Base-by-base conservation (phyloP, 2,329 filamentous ascomycete species). In the Claviceps sp. region DNA sequence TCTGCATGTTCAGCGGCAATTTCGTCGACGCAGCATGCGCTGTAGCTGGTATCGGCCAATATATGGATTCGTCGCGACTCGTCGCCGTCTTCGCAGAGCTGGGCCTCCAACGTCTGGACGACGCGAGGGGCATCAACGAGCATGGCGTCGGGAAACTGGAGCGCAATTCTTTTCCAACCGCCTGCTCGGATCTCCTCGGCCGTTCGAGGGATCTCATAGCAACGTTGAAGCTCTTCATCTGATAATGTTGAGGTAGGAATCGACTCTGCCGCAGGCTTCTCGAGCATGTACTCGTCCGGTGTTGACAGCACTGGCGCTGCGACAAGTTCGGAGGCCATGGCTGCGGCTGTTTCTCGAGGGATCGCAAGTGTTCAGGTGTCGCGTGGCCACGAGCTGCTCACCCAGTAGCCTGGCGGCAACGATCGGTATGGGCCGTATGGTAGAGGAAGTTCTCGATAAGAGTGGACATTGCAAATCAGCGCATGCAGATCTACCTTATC, bases 61-160 rank as follows among this genome's bases (percentile, higher is more conserved):
- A 98, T 90, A 60, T 86, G 95, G 50, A 97, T 74, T 55, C 75
- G 64, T 52, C 52, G 58, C 43, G 50, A 24, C 42, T 13, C 16
- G 26, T 38, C 43, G 37, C 13, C 50, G 43, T 38, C 43, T 1
- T 52, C 55, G 37, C 59, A 24, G 2, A 70, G 57, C 49, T 67
- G 63, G 7, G 55, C 55, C 0, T 55, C 52, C 2, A 72, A 68
- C 0, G 81, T 71, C 51, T 84, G 81, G 52, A 85, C 88, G 0
- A 96, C 86, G 53, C 85, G 77, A 5, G 88, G 85, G 8, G 87
- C 88, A 73, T 98, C 89, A 1, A 79, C 74, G 1, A 98, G 77
- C 88, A 97, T 95, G 30, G 84, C 77, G 69, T 98, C 93, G 0
- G 93, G 91, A 60, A 98, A 97, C 64, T 98, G 93, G n/a, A 98